phyloP scores from a whole-genome alignment of 2,329 filamentous ascomycete species.

The Plectosphaerella plurivora region DNA sequence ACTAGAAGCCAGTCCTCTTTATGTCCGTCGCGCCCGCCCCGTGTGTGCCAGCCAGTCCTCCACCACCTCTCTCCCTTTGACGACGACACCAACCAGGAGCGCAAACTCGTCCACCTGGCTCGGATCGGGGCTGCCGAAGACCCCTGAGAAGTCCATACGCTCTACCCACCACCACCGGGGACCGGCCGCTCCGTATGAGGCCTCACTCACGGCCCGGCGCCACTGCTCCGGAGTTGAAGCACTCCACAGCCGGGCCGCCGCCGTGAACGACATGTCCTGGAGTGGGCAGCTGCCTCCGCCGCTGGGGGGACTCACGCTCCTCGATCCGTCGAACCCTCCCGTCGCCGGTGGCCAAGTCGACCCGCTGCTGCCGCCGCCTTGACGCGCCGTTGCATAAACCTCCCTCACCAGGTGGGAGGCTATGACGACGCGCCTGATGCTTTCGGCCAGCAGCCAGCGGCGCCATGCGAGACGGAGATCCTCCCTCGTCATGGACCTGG shows the following conservation, averaged over 20 bases:
- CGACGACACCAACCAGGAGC: constrained; percentile 9
- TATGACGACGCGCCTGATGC: constrained; percentile 10
- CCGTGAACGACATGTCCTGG: constrained; percentile 13
- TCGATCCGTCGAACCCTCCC: neutral
- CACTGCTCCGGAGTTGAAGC: constrained; percentile 12
- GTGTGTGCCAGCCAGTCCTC: constrained; percentile 12
- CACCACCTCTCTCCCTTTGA: constrained; percentile 9
- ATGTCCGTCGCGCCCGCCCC: neutral
- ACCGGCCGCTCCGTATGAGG: neutral
- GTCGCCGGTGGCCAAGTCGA: constrained; percentile 2
- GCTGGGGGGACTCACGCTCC: neutral
- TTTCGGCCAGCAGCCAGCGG: constrained; percentile 12
- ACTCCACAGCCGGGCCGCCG: constrained; percentile 11
- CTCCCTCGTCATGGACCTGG: constrained; percentile 2
- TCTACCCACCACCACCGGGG: constrained; percentile 11
- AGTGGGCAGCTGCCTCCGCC: neutral
- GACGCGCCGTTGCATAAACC: constrained; percentile 10
- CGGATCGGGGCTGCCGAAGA: constrained; percentile 10
- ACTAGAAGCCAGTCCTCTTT: neutral
- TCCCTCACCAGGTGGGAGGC: constrained; percentile 12
- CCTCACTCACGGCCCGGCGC: constrained; percentile 8
- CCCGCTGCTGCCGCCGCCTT: constrained; percentile 1
- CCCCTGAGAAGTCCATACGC: constrained; percentile 11
- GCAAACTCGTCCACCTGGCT: constrained; percentile 12
- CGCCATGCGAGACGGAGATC: constrained; percentile 12